Percentiles rank a stretch among this genome's conserved stretches.
These are phyloP conservation scores for Penicillium sp. DNA, from an alignment of 2,329 filamentous ascomycete genomes.

Conservation along the genomic window DNA sequence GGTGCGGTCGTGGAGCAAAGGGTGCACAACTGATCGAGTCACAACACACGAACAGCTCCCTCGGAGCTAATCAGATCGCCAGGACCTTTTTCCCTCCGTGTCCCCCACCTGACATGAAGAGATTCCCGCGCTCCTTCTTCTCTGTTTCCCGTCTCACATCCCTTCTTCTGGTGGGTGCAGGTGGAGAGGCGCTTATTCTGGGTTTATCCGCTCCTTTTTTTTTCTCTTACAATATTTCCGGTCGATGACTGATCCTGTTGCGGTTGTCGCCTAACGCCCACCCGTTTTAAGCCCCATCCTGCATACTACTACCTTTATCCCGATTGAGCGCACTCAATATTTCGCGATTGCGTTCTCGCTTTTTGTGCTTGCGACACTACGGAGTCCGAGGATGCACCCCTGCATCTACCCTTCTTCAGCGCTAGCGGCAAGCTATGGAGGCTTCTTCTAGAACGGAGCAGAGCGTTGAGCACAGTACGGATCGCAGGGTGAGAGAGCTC, in stretches of 20 bases:
- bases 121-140: background rate
- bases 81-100: constrained; percentile 4
- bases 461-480: constrained; percentile 23
- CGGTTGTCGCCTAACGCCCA: constrained; percentile 1
- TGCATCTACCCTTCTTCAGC: constrained; percentile 4
- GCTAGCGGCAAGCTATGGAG: constrained; percentile 15
- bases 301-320: background rate
- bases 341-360: background rate
- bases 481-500: constrained; percentile 36
- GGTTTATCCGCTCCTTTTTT: constrained; percentile 9
- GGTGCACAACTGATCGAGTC: constrained; percentile 11
- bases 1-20: constrained; percentile 15
- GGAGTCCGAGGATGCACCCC: constrained; percentile 12
- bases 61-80: constrained; percentile 10
- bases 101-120: constrained; percentile 16
- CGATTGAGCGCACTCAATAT: background rate
- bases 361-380: background rate
- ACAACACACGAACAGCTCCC: constrained; percentile 4
- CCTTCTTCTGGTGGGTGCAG: constrained; percentile 7
- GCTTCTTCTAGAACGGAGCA: constrained; percentile 1
- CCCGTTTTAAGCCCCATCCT: background rate
- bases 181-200: background rate
- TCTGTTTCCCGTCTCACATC: constrained; percentile 1
- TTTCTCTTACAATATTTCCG: background rate
- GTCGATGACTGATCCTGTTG: constrained; percentile 4